phyloP scores from a whole-genome alignment of 1,284 basidiomycete genomes.

The Cutaneotrichosporon sp. region DNA sequence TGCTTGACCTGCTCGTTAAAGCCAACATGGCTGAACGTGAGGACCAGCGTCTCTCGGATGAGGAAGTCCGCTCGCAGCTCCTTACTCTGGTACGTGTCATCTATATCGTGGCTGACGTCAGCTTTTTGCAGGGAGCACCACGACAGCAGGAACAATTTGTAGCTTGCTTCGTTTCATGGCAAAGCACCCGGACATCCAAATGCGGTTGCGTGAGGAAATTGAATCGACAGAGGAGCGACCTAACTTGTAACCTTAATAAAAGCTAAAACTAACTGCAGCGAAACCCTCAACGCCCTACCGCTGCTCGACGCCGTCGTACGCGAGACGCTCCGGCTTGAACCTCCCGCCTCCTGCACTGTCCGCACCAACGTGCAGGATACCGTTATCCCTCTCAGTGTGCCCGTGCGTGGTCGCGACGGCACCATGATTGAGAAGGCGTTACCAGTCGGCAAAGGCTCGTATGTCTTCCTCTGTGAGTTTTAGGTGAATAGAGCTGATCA shows the following conservation, averaged over 20 bases:
- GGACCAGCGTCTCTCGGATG: constrained; percentile 62
- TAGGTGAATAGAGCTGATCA: constrained; percentile 18
- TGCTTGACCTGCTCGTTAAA: constrained; percentile 48
- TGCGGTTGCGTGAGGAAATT: constrained; percentile 59
- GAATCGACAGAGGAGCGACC: constrained; percentile 25
- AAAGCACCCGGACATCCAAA: constrained; percentile 58
- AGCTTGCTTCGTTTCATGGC: constrained; percentile 69
- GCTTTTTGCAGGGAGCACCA: constrained; percentile 67
- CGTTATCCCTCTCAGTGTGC: constrained; percentile 60
- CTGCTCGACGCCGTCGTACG: constrained; percentile 64
- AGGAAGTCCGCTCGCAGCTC: constrained; percentile 71
- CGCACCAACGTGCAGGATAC: constrained; percentile 61
- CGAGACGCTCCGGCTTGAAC: constrained; percentile 64
- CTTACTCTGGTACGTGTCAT: constrained; percentile 63
- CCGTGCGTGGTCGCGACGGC: constrained; percentile 45
- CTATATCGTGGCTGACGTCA: constrained; percentile 15
- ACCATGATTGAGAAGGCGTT: constrained; percentile 51
- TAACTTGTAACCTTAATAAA: constrained; percentile 17
- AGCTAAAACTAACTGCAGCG: constrained; percentile 22
- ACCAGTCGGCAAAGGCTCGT: constrained; percentile 28
- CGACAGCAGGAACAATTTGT: constrained; percentile 66
- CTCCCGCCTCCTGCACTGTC: constrained; percentile 64
- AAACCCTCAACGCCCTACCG: constrained; percentile 52
- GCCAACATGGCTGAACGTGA: constrained; percentile 60
- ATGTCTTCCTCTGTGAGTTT: constrained; percentile 39